These are phyloP conservation scores for Cyberlindnera mycetangii DNA, from an alignment of 805 yeast genomes.

Conservation along the genomic window DNA sequence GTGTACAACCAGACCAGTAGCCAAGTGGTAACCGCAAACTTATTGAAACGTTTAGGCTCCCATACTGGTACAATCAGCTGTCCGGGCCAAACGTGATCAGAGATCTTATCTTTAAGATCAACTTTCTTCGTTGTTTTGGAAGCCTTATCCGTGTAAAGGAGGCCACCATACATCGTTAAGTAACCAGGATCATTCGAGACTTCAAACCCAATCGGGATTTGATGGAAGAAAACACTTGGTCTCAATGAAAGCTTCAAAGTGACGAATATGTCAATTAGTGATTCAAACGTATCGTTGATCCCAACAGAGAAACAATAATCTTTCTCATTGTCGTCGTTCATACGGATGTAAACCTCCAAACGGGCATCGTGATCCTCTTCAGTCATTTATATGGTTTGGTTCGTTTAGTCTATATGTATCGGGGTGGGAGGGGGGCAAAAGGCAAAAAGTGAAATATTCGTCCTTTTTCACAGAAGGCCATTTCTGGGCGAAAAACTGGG, in stretches of 20 bases:
- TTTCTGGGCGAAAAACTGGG: slow-evolving; percentile 4
- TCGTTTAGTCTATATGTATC: too few species aligned
- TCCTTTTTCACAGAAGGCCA: background rate
- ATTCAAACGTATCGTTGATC: slow-evolving; percentile 53
- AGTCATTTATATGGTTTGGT: too few species aligned
- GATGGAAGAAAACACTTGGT: slow-evolving; percentile 72
- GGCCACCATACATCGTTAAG: slow-evolving; percentile 77
- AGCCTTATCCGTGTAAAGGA: slow-evolving; percentile 65
- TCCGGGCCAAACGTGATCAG: slow-evolving; percentile 82
- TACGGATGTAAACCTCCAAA: slow-evolving; percentile 50
- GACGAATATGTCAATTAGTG: slow-evolving; percentile 58
- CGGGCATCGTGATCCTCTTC: slow-evolving; percentile 23
- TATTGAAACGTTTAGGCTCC: slow-evolving; percentile 45
- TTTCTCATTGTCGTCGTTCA: slow-evolving; percentile 80
- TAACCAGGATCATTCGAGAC: slow-evolving; percentile 71
- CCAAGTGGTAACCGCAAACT: slow-evolving; percentile 34
- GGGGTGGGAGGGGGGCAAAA: background rate
- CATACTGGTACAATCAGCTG: slow-evolving; percentile 80
- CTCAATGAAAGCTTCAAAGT: slow-evolving; percentile 71
- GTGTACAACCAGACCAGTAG: slow-evolving; percentile 81
- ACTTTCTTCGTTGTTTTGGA: slow-evolving; percentile 43
- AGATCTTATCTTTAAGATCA: slow-evolving; percentile 45
- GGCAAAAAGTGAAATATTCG: background rate
- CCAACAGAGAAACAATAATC: slow-evolving; percentile 87
- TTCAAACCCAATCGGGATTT: slow-evolving; percentile 60